phyloP scores from a whole-genome alignment of 139 green algal genomes.

The Closterium sp. region DNA sequence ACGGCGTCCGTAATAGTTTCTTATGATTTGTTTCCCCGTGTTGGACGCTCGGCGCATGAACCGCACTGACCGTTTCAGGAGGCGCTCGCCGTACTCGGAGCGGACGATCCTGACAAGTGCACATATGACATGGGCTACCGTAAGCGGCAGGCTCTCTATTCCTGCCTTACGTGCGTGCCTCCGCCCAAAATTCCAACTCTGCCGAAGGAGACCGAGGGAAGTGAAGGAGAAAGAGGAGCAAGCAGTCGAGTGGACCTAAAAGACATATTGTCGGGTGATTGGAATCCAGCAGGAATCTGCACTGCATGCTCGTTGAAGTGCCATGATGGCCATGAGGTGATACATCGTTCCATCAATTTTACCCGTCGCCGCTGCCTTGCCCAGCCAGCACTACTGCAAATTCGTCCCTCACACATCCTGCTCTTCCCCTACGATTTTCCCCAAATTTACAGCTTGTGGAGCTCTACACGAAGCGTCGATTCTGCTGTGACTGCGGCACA shows the following conservation, averaged over 20 bases:
- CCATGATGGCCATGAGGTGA: slow-evolving; percentile 43
- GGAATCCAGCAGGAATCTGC: slow-evolving; percentile 37
- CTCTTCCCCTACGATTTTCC: neutral
- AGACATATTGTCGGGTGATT: neutral
- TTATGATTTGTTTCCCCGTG: neutral
- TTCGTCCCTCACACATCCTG: neutral
- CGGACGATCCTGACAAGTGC: slow-evolving; percentile 39
- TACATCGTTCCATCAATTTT: neutral
- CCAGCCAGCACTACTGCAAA: neutral
- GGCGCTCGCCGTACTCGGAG: slow-evolving; percentile 36
- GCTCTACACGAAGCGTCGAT: slow-evolving; percentile 40
- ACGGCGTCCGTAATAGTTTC: neutral
- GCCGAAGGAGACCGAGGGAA: neutral
- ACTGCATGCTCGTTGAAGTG: slow-evolving; percentile 42
- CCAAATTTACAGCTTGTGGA: slow-evolving; percentile 38
- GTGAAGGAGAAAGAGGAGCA: neutral
- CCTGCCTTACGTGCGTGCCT: slow-evolving; percentile 43
- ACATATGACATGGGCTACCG: slow-evolving; percentile 45
- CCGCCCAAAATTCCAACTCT: neutral
- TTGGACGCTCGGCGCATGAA: neutral
- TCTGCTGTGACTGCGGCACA: slow-evolving; percentile 53
- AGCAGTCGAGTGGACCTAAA: neutral
- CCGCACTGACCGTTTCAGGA: slow-evolving; percentile 11
- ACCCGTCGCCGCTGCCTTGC: neutral
- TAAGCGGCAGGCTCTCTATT: slow-evolving; percentile 49